A percentile compares a stretch with the other conserved stretches of the same genome.
These are phyloP conservation scores for Colletotrichum sp. DNA, from an alignment of 2,329 filamentous ascomycete species.

Conservation along the genomic window DNA sequence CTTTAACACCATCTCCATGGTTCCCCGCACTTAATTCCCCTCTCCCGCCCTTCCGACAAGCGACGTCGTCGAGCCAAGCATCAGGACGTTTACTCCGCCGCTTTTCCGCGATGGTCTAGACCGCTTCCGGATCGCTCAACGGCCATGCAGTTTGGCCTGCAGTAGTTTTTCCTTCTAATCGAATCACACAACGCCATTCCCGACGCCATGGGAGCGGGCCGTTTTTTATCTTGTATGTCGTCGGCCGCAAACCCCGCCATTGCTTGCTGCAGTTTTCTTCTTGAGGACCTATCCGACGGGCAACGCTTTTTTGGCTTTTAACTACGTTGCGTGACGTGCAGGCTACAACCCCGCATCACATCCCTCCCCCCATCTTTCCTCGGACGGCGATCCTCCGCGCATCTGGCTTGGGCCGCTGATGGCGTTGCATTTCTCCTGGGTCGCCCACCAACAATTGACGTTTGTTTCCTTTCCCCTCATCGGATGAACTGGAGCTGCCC, in stretches of 20 bases:
- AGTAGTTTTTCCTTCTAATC: not conserved
- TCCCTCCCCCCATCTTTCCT: not conserved
- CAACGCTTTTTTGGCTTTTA: not conserved
- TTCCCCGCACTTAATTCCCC: not conserved
- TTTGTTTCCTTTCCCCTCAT: not conserved
- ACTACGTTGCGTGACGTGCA: not conserved
- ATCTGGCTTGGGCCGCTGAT: not conserved
- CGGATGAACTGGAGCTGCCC: not conserved
- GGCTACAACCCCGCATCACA: not conserved
- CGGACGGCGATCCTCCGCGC: conserved; percentile 14
- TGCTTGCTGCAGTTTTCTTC: not conserved
- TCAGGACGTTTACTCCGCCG: not conserved
- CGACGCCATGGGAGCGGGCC: conserved; percentile 2
- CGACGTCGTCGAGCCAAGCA: conserved; percentile 3
- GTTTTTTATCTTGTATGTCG: not conserved
- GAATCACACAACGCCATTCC: conserved; percentile 9
- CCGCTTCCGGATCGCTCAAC: not conserved
- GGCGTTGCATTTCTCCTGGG: conserved; percentile 4
- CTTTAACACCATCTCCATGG: not conserved
- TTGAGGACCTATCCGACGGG: not conserved
- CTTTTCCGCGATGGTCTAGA: not conserved
- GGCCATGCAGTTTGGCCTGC: not conserved
- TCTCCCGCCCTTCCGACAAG: not conserved
- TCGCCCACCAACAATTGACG: conserved; percentile 10
- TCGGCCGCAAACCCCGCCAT: not conserved